Percentiles rank a stretch among this genome's conserved stretches.
These are phyloP conservation scores for Chalciporus sphaerocephalus DNA, from an alignment of 768 basidiomycete genomes.

Conservation along the genomic window DNA sequence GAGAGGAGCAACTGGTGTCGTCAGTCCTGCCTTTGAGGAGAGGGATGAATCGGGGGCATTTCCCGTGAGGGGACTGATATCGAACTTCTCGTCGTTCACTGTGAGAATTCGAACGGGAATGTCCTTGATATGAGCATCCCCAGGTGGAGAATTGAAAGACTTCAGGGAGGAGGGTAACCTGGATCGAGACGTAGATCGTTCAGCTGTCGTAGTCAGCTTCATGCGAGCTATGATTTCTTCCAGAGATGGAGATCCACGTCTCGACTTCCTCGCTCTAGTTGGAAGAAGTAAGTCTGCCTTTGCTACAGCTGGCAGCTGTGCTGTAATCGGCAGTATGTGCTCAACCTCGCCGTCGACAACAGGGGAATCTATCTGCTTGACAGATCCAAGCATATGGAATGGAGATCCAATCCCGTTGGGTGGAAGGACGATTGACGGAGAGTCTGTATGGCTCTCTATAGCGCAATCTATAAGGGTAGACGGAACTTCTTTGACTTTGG, in stretches of 20 bases:
- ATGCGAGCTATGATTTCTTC: constrained; percentile 72
- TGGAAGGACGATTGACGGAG: constrained; percentile 66
- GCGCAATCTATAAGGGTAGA: constrained; percentile 53
- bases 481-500: constrained; percentile 65
- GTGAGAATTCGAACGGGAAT: constrained; percentile 36
- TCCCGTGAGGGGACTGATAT: constrained; percentile 6
- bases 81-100: constrained; percentile 4
- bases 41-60: constrained; percentile 21
- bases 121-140: constrained; percentile 25
- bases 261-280: constrained; percentile 8
- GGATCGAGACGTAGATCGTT: constrained; percentile 17
- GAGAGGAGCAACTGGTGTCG: constrained; percentile 47
- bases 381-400: constrained; percentile 51
- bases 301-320: constrained; percentile 12
- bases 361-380: constrained; percentile 19
- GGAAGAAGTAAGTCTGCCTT: neutral
- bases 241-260: constrained; percentile 55
- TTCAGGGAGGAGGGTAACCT: constrained; percentile 35
- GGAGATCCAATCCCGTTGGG: constrained; percentile 66
- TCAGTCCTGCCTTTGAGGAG: constrained; percentile 46
- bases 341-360: constrained; percentile 56
- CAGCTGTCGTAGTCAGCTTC: constrained; percentile 22
- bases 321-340: constrained; percentile 42
- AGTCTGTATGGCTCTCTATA: constrained; percentile 66
- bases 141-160: constrained; percentile 10